These are phyloP conservation scores for Torrubiellomyces zombiae DNA, from an alignment of 2,329 filamentous ascomycete species.

Conservation along the genomic window DNA sequence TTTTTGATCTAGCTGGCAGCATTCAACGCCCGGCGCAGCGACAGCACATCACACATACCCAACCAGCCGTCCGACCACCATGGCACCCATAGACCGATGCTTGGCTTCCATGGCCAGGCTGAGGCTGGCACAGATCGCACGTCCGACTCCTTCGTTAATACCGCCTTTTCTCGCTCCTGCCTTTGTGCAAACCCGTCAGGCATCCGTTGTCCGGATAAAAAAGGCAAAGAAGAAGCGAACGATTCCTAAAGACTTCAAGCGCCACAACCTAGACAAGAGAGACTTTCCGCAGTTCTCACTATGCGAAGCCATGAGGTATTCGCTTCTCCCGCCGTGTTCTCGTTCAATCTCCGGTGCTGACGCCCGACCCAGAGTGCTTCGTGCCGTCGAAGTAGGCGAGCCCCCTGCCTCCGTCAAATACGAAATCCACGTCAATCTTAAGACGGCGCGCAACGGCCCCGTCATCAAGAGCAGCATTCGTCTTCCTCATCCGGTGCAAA, in stretches of 20 bases:
- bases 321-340: too few species aligned
- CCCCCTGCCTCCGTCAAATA: constrained; percentile 65
- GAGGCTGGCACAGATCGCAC: constrained; percentile 22
- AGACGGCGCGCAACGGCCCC: constrained; percentile 70
- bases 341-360: too few species aligned
- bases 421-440: constrained; percentile 70
- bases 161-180: constrained; percentile 33
- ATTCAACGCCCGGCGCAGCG: too few species aligned
- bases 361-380: constrained; percentile 71
- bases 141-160: constrained; percentile 26
- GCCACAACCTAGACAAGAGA: constrained; percentile 48
- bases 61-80: constrained; percentile 16
- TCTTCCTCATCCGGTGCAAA: constrained; percentile 79
- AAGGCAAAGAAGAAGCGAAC: constrained; percentile 42
- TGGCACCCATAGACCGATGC: constrained; percentile 36
- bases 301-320: constrained; percentile 81
- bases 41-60: too few species aligned
- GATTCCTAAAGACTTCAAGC: constrained; percentile 46
- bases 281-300: constrained; percentile 56
- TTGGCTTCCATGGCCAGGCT: constrained; percentile 37
- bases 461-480: constrained; percentile 76
- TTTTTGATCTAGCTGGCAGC: too few species aligned
- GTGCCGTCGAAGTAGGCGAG: constrained; percentile 79
- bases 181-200: constrained; percentile 25
- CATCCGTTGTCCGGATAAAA: constrained; percentile 25